Base-by-base conservation (phyloP, 1,284 basidiomycete genomes). In the Veloboletus limbatus region DNA sequence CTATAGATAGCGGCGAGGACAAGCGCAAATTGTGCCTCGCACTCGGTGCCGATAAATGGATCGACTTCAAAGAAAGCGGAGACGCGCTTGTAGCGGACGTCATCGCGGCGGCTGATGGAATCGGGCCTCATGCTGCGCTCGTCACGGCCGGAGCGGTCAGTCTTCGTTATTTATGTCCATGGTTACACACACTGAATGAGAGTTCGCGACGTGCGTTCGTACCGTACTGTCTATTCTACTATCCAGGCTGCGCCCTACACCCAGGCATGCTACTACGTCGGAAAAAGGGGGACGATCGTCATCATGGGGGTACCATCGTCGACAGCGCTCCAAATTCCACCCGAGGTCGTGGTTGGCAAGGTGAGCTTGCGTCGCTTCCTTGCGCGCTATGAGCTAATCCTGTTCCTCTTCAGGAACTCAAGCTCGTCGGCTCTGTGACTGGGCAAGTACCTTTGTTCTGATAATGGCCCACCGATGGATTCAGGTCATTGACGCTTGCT, bases 41-140 rank as follows among this genome's bases (percentile, higher is more conserved):
- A 31, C 76, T 87, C 40, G 88, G 86, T 9, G 84, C 85, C 2
- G 78, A 85, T 57, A 75, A 71, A 52, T 89, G 79, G 74, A 64
- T 90, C 51, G 86, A 91, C 69, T 88, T 88, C 69, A 78, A 72
- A 57, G 72, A 72, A 42, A 71, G 67, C 21, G 59, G 63, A n/a
- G 67, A 81, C 47, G 43, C 18, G 6, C 55, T 85, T 27, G 68
- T 76, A 8, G 56, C 67, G 21, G 77, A 79, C 30, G 73, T 86
- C 20, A 66, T 79, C 55, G 71, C 69, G 0, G 78, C 78, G 2
- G 74, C 79, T 0, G 85, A 76, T 45, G 85, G 83, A 0, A 56
- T 74, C 8, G 86, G 87, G 3, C 80, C 85, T 1, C 82, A 88
- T 48, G 83, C 80, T 7, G 81, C 81, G 10, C 60, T 88, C 38